Base-by-base conservation (phyloP, 148 eudicot genomes). In the Vaccinium corymbosum region DNA sequence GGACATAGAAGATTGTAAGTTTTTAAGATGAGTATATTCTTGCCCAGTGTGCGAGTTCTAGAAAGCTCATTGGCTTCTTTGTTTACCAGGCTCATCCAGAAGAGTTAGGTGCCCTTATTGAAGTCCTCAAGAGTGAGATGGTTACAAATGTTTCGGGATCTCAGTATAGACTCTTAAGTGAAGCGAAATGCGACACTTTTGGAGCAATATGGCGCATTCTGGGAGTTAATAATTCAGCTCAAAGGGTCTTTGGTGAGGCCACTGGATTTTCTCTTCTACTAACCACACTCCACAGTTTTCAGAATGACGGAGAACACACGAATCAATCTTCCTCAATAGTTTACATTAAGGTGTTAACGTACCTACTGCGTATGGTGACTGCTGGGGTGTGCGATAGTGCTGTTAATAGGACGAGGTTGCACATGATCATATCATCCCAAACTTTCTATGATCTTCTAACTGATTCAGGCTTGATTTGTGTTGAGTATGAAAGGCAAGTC, bases 231-330 rank as follows among this genome's bases (percentile, higher is more conserved):
- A 87, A 71, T 83, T 89, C 98, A 62, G 98, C 97, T 85, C 98
- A 95, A 88, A 92, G 95, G 89, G 93, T 94, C 82, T 97, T 95
- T 90, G 99, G 99, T 87, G 99, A 97, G 89, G 94, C 99, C 85
- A 93, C 98, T 84, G 99, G 99, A 66, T 97, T 97, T 84, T 95
- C 98, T 84, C 95, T 97, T 87, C 78, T 97, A 74, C 83, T 93
- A 76, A 97, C 99, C 77, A 95, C 98, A 15, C 93, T 97, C 75
- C 95, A 95, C 87, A 86, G 91, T 85, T 94, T 95, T 84, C 95
- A 92, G 86, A 90, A 90, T 85, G 95, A 94, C 68, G 93, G 75
- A 83, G 95, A 86, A 81, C 84, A 85, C 57, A 84, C 46, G 38
- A 80, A 87, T 81, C 91, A 91, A 80, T 85, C 92, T 82, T 89